Percentiles rank a stretch among this genome's conserved stretches.
phyloP scores from a whole-genome alignment of 306 rosid species.

The Pyrus communis region DNA sequence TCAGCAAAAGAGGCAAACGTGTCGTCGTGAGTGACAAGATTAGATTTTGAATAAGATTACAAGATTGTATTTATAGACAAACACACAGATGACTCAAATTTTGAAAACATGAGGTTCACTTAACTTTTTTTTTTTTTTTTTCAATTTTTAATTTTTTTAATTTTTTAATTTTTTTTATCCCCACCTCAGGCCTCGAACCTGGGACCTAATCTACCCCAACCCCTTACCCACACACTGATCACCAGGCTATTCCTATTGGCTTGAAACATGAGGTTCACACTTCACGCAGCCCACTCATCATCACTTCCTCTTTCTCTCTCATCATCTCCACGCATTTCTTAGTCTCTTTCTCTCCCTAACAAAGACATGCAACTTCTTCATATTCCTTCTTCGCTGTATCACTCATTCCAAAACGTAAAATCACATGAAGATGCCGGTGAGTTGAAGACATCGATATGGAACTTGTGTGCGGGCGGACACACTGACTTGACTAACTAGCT shows the following conservation, averaged over 20 bases:
- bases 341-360: constrained; percentile 12
- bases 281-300: constrained; percentile 19
- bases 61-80: too few relatives aligned
- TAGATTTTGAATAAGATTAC: neutral
- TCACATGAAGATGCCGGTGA: constrained; percentile 38
- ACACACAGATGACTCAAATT: neutral
- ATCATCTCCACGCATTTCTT: neutral
- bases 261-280: constrained; percentile 35
- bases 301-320: neutral
- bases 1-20: neutral
- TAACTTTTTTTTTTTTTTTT: too few relatives aligned
- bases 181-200: too few relatives aligned
- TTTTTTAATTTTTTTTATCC: too few relatives aligned
- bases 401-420: constrained; percentile 38
- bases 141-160: too few relatives aligned
- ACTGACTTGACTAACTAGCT: too few relatives aligned
- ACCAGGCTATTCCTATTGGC: too few relatives aligned
- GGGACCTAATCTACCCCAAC: too few relatives aligned
- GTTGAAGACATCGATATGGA: too few relatives aligned
- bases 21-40: constrained; percentile 18
- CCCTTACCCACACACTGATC: too few relatives aligned
- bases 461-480: too few relatives aligned
- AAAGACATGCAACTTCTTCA: constrained; percentile 43
- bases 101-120: constrained; percentile 32
- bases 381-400: constrained; percentile 50